These are phyloP conservation scores for Colletotrichum musicola DNA, from an alignment of 2,329 filamentous ascomycete species.

Conservation along the genomic window DNA sequence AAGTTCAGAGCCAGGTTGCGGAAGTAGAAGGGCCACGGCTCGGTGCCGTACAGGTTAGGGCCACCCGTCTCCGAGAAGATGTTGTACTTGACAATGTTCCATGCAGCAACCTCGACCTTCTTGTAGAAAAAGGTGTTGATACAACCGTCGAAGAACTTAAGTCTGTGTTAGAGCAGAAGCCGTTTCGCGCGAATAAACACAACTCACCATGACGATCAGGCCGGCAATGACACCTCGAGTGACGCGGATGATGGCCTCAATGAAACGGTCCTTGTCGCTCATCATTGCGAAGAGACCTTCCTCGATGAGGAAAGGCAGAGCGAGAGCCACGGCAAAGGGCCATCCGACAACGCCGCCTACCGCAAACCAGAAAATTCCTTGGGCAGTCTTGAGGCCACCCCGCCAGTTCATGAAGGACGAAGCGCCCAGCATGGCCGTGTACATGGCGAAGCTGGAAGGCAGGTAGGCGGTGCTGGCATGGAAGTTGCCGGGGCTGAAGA, in stretches of 20 bases:
- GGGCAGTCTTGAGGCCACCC: conserved; percentile 81
- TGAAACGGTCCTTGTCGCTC: conserved; percentile 69
- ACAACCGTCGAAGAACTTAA: conserved; percentile 75
- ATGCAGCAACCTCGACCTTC: conserved; percentile 80
- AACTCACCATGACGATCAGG: conserved; percentile 75
- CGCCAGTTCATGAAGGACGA: conserved; percentile 93
- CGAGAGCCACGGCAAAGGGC: conserved; percentile 91
- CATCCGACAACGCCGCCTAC: conserved; percentile 88
- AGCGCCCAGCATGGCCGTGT: conserved; percentile 86
- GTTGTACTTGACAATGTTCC: conserved; percentile 97
- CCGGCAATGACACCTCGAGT: conserved; percentile 76
- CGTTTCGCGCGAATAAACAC: neutral
- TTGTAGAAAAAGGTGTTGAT: conserved; percentile 90
- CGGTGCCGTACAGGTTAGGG: conserved; percentile 93
- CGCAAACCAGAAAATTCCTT: conserved; percentile 92
- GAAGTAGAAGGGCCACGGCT: conserved; percentile 97
- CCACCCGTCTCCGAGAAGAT: conserved; percentile 86
- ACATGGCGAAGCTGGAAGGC: conserved; percentile 98
- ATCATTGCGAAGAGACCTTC: conserved; percentile 73
- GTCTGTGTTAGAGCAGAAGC: conserved; percentile 20
- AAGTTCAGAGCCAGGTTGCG: conserved; percentile 94
- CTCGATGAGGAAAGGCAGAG: conserved; percentile 83
- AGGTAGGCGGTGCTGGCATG: conserved; percentile 89
- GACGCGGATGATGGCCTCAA: conserved; percentile 71
- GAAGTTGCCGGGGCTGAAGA: conserved; percentile 91